Percentiles rank a stretch among this genome's conserved stretches.
phyloP scores from a whole-genome alignment of 345 rosid genomes.

The Euphorbia pulcherrima region DNA sequence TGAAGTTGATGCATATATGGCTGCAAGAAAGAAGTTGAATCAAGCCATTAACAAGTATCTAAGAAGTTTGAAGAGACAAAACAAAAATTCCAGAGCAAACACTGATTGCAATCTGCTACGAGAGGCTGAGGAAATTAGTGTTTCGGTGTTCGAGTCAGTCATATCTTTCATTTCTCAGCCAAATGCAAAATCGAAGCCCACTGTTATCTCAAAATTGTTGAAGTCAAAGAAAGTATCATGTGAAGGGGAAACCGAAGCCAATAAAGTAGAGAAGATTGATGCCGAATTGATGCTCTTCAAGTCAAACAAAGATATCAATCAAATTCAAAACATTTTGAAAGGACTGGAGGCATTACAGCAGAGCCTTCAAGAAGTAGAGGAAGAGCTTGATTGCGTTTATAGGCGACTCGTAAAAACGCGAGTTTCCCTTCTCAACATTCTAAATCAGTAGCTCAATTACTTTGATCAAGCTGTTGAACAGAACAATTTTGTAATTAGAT shows the following conservation, averaged over 20 bases:
- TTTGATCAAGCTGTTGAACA: too few relatives aligned
- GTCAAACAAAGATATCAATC: constrained; percentile 4
- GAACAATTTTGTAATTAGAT: neutral
- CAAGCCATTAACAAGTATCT: neutral
- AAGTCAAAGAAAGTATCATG: neutral
- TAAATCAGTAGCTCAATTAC: neutral
- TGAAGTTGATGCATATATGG: neutral
- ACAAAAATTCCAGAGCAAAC: neutral
- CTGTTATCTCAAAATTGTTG: neutral
- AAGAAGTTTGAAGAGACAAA: neutral
- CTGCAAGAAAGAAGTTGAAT: neutral
- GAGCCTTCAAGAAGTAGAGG: neutral
- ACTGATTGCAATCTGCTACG: neutral
- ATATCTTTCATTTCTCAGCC: constrained; percentile 4
- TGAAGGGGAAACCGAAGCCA: neutral
- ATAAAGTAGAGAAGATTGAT: neutral
- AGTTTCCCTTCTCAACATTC: constrained; percentile 1
- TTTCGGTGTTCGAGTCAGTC: neutral
- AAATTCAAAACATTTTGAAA: neutral
- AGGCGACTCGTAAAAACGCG: neutral
- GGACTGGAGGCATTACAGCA: neutral
- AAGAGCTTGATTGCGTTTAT: neutral
- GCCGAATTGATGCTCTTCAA: constrained; percentile 10
- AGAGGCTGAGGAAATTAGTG: neutral
- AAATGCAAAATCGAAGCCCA: neutral